Evolutionary conservation across 495 filamentous ascomycete genomes (phyloP).

Genomic region (Penicillium paradoxum): DNA sequence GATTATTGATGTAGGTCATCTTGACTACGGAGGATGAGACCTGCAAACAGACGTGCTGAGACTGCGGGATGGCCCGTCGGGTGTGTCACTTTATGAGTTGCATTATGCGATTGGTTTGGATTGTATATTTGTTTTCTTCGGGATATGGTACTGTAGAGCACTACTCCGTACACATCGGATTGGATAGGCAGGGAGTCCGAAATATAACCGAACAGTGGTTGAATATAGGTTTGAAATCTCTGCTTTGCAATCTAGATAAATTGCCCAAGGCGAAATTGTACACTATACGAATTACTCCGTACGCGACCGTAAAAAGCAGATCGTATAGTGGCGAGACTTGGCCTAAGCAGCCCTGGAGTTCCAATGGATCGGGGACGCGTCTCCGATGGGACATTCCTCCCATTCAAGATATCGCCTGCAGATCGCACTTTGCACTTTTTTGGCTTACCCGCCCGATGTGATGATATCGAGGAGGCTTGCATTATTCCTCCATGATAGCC

Average conservation of each 20-base stretch:
- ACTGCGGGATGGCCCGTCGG: background rate
- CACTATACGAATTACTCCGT: background rate
- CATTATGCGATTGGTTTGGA: background rate
- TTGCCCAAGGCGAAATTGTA: background rate
- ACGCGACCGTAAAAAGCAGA: conserved; percentile 2
- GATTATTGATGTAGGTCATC: background rate
- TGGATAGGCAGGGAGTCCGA: no score
- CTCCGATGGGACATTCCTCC: conserved; percentile 13
- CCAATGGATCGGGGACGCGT: conserved; percentile 12
- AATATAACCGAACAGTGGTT: no score
- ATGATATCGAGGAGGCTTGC: conserved; percentile 27
- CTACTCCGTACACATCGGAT: no score
- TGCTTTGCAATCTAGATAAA: no score
- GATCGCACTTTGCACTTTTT: conserved; percentile 13
- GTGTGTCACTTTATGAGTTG: background rate
- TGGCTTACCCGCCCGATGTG: conserved; percentile 13
- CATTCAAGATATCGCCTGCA: conserved; percentile 16
- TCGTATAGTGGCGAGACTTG: background rate
- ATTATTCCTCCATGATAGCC: conserved; percentile 7
- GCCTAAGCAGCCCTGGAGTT: no score
- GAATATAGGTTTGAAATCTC: no score
- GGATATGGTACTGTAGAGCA: no score
- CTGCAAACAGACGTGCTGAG: background rate
- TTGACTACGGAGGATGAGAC: no score
- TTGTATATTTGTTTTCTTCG: background rate